Conservation (phyloP, 2,329 filamentous ascomycete genomes). For the Beauveria australis region DNA sequence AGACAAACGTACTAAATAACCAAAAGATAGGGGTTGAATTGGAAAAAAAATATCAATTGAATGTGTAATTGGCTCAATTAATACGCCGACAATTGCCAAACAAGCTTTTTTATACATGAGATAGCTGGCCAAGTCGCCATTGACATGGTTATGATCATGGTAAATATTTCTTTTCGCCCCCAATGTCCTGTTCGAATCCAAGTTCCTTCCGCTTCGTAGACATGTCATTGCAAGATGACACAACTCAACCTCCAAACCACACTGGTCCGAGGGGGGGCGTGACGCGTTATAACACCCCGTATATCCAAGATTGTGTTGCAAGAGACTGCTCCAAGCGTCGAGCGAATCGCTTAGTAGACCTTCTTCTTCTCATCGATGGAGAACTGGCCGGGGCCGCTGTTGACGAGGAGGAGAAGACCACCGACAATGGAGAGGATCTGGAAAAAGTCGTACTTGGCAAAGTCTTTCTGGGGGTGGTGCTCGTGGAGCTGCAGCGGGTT, state of each 20-base stretch:
- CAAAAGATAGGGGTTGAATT: background rate
- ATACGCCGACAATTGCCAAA: constrained; percentile 8
- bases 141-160: constrained; percentile 10
- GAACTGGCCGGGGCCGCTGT: constrained; percentile 96
- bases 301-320: background rate
- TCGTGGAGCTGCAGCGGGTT: constrained; percentile 65
- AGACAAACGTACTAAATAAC: no score
- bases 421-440: constrained; percentile 98
- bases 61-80: constrained; percentile 5
- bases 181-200: background rate
- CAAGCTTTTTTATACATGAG: constrained; percentile 11
- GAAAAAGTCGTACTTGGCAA: constrained; percentile 99
- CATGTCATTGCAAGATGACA: background rate
- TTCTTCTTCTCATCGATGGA: constrained; percentile 99
- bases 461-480: constrained; percentile 98
- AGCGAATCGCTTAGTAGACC: constrained; percentile 68
- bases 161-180: background rate
- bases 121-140: constrained; percentile 7
- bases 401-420: constrained; percentile 90
- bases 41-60: background rate
- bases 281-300: background rate
- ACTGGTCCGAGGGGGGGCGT: background rate
- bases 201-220: background rate
- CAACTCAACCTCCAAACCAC: background rate
- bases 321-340: background rate